Percentiles rank a stretch among this genome's conserved stretches.
Conservation (phyloP, 768 basidiomycete species). For the Rhodotorula paludigena region DNA sequence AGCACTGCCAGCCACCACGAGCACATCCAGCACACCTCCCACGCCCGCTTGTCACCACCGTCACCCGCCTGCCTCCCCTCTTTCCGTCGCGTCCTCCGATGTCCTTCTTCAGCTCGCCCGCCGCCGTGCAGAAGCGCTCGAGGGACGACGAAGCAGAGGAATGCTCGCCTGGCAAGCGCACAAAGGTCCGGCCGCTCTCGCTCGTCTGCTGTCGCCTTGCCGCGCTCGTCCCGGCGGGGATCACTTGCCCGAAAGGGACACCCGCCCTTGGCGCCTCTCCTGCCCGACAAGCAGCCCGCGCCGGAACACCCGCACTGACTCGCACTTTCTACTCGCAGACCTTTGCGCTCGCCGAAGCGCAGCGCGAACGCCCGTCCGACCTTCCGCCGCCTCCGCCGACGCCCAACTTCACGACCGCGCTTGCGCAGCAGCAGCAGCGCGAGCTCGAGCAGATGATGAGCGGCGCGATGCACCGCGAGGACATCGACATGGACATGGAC, state of each 20-base stretch:
- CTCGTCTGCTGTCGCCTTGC: not conserved
- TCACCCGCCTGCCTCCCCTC: not conserved
- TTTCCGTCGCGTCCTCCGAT: not conserved
- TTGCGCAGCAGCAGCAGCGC: conserved; percentile 20
- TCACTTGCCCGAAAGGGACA: not conserved
- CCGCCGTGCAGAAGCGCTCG: conserved; percentile 3
- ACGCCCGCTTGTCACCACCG: not conserved
- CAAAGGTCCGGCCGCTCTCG: conserved; percentile 8
- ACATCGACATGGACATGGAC: conserved; percentile 24
- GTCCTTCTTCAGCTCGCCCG: not conserved
- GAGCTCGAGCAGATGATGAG: conserved; percentile 12
- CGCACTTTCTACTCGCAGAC: not conserved
- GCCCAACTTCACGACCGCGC: not conserved
- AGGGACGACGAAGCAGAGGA: conserved; percentile 7
- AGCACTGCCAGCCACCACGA: no score
- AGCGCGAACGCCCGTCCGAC: not conserved
- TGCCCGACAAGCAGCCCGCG: not conserved
- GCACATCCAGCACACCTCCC: no score
- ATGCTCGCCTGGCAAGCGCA: conserved; percentile 9
- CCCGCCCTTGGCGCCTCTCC: not conserved
- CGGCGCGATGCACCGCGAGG: conserved; percentile 11
- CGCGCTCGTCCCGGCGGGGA: not conserved
- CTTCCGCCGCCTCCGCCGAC: conserved; percentile 9
- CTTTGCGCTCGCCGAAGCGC: not conserved
- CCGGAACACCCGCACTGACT: not conserved